Base-by-base conservation (phyloP, 768 basidiomycete species). In the Suillus alpinus region DNA sequence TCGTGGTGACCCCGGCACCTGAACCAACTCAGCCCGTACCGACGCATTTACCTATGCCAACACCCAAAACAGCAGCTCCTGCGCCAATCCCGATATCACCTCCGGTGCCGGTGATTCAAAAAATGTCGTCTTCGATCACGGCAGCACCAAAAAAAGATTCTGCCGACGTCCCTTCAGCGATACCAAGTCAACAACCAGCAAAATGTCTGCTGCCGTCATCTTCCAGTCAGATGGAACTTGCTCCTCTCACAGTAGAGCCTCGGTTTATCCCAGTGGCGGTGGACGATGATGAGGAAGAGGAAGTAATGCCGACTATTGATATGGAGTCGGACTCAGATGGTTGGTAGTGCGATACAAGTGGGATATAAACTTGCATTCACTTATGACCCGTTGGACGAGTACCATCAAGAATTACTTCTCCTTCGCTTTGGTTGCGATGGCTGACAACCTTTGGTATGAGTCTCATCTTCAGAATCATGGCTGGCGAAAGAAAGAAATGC, bases 311-410 rank as follows among this genome's bases (percentile, higher is more conserved):
- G 3, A 68, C 78, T 12, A 92, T 95, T 40, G 83, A 93, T 69
- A 76, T 92, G 78, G 86, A 81, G 43, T 93, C 92, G 1, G 92
- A 94, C 71, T 89, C 91, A 4, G 92, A 93, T 44, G 29, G 34
- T 31, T 60, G 40, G 44, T 39, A 16, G 23, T 57, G 32, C 7
- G 10, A 36, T 37, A 44, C 1, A 31, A 23, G 23, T 29, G 32
- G 26, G 6, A 23, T 37, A 26, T 1, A 20, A 32, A 12, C 29
- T 23, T 56, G 10, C n/a, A 59, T 51, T 36, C 36, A 39, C 23
- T 23, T 39, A 23, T 55, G 16, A 39, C 16, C 53, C 16, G 26
- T 32, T 44, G 23, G 34, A 58, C 14, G 20, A 26, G 29, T 20
- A 56, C 12, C 16, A 20, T 58, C 57, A 58, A 56, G 31, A 36